Evolutionary conservation across 352 stramenopile species (phyloP), one percentile per base, ranked within the genome.

Genomic region (Pythium sukuiense): DNA sequence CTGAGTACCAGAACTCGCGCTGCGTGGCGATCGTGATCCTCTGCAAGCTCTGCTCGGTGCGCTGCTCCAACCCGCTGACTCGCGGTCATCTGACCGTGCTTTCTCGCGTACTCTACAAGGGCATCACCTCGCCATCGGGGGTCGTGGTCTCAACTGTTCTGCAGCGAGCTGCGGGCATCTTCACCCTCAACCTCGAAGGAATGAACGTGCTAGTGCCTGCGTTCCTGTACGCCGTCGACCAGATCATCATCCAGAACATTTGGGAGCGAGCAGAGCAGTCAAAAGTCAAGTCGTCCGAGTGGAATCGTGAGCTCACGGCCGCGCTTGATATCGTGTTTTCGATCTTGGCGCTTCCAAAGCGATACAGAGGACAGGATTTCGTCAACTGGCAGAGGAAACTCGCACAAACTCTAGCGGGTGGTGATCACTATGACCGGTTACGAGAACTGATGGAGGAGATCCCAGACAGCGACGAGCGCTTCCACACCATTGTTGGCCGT

Each of bases 231-330:
- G 80, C 85, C 0, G 80, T 96, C 24, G 87, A 96, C 55, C 74
- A 88, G 53, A 89, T 96, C 48, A 93, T 93, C 69, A 80, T 94
- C 13, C 74, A 80, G 35, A 92, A 89, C 32, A 94, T 94, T 24
- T 94, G 83, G 80, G 81, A 72, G 26, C 74, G 79, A 9, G 85
- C 85, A 8, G 70, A 87, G 61, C 83, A 84, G 30, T 86, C 79
- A 0, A 90, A 88, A 52, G 80, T 80, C 13, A 90, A 87, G 50
- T 78, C 75, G 1, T 92, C 83, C 7, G 81, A 92, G 32, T 94
- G 85, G 85, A 91, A 91, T 55, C 89, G 88, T 55, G 83, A 94
- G 58, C 73, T 94, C 1, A 90, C 80, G 48, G 85, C 87, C 0
- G 80, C 84, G 14, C 66, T 96, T 9, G 80, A 94, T 41, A 76